Base-by-base conservation (phyloP, 352 stramenopile species). In the Phytophthora rubi region DNA sequence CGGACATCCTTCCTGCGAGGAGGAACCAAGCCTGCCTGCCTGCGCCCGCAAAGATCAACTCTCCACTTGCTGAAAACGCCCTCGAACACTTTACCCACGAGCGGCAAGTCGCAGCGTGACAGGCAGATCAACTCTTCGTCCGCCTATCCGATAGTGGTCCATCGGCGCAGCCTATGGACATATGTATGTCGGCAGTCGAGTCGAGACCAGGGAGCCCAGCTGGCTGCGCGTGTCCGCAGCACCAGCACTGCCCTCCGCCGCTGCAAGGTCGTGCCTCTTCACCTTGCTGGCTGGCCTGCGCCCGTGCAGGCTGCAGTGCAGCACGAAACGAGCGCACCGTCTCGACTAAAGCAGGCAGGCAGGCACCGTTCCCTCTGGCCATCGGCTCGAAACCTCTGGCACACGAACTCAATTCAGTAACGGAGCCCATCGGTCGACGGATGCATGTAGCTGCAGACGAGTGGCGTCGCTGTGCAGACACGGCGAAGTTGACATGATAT, bases 401-500 rank as follows among this genome's bases (percentile, higher is more conserved):
- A 3, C 35, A 15, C 35, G 35, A 42, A 42, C 35, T 10, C 35
- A 9, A 13, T 15, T 15, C 35, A 44, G 35, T 44, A 44, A 44
- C 35, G 35, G 35, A 44, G 35, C 35, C 35, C 35, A 15, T 44
- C 10, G 35, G 35, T 42, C 35, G 35, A 44, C 35, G 28, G 28
- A 44, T 44, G 35, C 35, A 16, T 12, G 15, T 12, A 30, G 51
- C 8, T 21, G 51, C 39, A 62, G 37, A 60, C 35, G 54, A 42
- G 15, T 30, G 55, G 16, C 42, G 42, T 15, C 9, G 9, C 35
- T 12, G 33, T 6, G 32, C 56, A 71, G 64, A 71, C 64, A 62
- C 51, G 42, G 33, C 58, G 58, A 21, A 37, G 51, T 52, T 68
- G 57, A 59, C 51, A 72, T 72, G 65, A 68, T 72, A 72, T 72